Evolutionary conservation across 176 grass and related monocot genomes (phyloP).

Genomic region (Areca catechu): DNA sequence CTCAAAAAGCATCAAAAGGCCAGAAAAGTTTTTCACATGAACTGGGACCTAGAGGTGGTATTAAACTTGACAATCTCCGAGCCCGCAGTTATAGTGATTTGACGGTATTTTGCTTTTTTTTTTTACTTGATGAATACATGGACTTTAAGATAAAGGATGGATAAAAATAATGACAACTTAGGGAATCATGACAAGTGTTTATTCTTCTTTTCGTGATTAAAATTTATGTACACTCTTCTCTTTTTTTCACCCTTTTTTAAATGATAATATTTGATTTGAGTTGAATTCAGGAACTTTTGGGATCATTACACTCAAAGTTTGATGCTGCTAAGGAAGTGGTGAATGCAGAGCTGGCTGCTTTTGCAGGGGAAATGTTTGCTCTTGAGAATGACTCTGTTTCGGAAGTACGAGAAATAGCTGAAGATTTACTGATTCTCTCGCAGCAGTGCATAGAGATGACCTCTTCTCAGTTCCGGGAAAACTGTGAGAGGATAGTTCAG

Average conservation of each 20-base stretch:
- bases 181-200: too few species aligned
- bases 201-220: too few species aligned
- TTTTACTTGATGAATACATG: neutral
- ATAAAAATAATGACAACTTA: too few species aligned
- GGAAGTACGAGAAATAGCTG: conserved; percentile 11
- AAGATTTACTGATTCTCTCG: conserved; percentile 20
- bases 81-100: conserved; percentile 28
- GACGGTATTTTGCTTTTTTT: conserved; percentile 13
- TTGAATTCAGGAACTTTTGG: conserved; percentile 21
- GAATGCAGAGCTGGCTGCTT: conserved; percentile 22
- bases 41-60: conserved; percentile 24
- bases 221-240: too few species aligned
- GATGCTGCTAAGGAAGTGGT: conserved; percentile 24
- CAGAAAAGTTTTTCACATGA: conserved; percentile 43
- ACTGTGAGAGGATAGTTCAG: conserved; percentile 28
- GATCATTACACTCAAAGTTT: conserved; percentile 24
- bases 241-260: conserved; percentile 1
- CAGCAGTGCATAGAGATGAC: conserved; percentile 16
- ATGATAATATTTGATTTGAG: conserved; percentile 3
- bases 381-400: conserved; percentile 16
- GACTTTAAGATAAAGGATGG: too few species aligned
- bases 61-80: conserved; percentile 10
- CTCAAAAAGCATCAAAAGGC: neutral
- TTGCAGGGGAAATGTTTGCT: conserved; percentile 13
- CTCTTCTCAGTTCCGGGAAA: conserved; percentile 21